Conservation (phyloP, 352 stramenopile genomes). For the Phytophthora meadii region DNA sequence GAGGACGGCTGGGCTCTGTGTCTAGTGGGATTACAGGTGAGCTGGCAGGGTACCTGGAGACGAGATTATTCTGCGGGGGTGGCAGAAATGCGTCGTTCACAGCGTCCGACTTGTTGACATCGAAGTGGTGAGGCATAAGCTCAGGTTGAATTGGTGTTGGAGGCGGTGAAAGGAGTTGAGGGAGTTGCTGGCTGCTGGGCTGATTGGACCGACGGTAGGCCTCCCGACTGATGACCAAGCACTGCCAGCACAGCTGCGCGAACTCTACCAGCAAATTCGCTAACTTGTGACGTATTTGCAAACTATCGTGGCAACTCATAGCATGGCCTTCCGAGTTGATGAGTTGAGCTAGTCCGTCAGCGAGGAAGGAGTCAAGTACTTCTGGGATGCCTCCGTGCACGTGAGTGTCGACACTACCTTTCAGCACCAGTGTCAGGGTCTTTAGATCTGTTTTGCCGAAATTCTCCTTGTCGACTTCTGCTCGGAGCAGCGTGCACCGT, state of each 20-base stretch:
- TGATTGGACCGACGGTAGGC: conserved; percentile 49
- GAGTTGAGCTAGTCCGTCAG: conserved; percentile 19
- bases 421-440: conserved; percentile 79
- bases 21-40: neutral
- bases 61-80: conserved; percentile 3
- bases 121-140: conserved; percentile 11
- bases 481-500: conserved; percentile 56
- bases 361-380: conserved; percentile 75
- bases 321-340: conserved; percentile 39
- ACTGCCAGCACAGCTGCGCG: conserved; percentile 58
- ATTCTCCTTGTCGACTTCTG: conserved; percentile 64
- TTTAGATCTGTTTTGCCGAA: conserved; percentile 64
- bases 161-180: conserved; percentile 1
- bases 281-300: conserved; percentile 51
- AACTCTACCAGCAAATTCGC: conserved; percentile 69
- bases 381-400: conserved; percentile 80
- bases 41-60: neutral
- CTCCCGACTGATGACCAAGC: conserved; percentile 66
- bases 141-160: conserved; percentile 16
- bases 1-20: neutral
- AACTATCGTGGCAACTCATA: conserved; percentile 44
- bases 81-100: conserved; percentile 24
- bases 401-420: conserved; percentile 83
- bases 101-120: conserved; percentile 2
- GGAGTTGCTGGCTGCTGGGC: conserved; percentile 10